These are phyloP conservation scores for Fusarium staphyleae DNA, from an alignment of 2,329 filamentous ascomycete species.

Conservation along the genomic window DNA sequence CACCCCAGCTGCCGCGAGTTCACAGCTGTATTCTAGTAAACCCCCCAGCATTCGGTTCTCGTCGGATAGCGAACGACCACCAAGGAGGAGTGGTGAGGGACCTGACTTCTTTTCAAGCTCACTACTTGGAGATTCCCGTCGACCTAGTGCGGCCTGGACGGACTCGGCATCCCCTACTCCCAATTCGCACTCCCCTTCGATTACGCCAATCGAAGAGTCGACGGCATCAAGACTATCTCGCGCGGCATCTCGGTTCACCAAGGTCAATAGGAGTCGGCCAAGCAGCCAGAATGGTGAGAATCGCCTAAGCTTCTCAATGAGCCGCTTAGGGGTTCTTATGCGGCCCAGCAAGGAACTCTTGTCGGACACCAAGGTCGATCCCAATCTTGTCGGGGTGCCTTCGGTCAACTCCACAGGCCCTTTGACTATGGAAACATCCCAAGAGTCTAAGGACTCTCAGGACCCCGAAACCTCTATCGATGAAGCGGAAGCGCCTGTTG, in stretches of 20 bases:
- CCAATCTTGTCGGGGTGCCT: slow-evolving; percentile 37
- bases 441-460: slow-evolving; percentile 20
- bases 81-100: slow-evolving; percentile 58
- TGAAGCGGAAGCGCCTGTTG: slow-evolving; percentile 32
- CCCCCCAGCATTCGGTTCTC: slow-evolving; percentile 63
- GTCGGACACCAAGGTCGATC: slow-evolving; percentile 36
- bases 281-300: slow-evolving; percentile 65
- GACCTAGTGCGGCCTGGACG: slow-evolving; percentile 59
- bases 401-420: slow-evolving; percentile 39
- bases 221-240: slow-evolving; percentile 63
- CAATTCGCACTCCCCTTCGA: slow-evolving; percentile 47
- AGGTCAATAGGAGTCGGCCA: slow-evolving; percentile 59
- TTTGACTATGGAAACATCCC: slow-evolving; percentile 35
- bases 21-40: slow-evolving; percentile 43
- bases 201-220: slow-evolving; percentile 60
- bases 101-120: slow-evolving; percentile 47
- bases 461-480: slow-evolving; percentile 26
- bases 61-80: slow-evolving; percentile 58
- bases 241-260: slow-evolving; percentile 63
- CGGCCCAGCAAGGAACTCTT: slow-evolving; percentile 58
- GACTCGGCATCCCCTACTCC: slow-evolving; percentile 53
- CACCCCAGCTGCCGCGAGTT: slow-evolving; percentile 31
- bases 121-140: slow-evolving; percentile 50
- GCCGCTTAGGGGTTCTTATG: slow-evolving; percentile 60
- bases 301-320: slow-evolving; percentile 64